Percentiles rank a stretch among this genome's conserved stretches.
Evolutionary conservation across 768 basidiomycete genomes (phyloP).

Genomic region (Amanita rubescens): DNA sequence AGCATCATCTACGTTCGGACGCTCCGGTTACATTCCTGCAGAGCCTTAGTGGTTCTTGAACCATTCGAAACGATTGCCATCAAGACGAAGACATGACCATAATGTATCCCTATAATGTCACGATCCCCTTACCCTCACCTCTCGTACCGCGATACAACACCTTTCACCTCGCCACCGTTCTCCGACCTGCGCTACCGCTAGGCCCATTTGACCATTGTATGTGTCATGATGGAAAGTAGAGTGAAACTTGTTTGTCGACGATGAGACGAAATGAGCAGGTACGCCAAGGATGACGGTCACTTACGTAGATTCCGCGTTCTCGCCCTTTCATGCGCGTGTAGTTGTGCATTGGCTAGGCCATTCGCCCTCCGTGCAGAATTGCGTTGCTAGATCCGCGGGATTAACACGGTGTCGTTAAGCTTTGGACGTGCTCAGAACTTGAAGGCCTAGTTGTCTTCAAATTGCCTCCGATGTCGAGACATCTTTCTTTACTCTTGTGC

Average conservation of each 20-base stretch:
- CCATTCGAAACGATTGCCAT: conserved; percentile 1
- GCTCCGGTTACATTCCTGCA: background rate
- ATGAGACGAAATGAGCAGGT: background rate
- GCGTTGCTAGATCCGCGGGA: background rate
- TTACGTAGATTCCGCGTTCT: background rate
- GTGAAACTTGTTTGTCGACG: background rate
- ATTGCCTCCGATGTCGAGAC: background rate
- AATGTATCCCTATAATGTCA: conserved; percentile 4
- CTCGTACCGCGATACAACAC: background rate
- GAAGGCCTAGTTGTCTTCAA: background rate
- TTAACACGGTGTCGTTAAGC: background rate
- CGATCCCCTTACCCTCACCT: background rate
- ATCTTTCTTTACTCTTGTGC: background rate
- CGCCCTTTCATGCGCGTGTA: conserved; percentile 4
- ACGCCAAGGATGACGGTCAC: background rate
- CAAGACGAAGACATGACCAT: conserved; percentile 11
- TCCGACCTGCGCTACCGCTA: background rate
- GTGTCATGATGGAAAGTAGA: background rate
- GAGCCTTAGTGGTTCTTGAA: conserved; percentile 1
- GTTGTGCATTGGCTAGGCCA: conserved; percentile 6
- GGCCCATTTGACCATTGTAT: background rate
- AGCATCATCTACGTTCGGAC: conserved; percentile 41
- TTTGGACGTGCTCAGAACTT: background rate
- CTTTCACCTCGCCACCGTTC: background rate
- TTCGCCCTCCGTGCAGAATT: background rate